These are phyloP conservation scores for Backusella parvicylindrica DNA, from an alignment of 192 early-diverging fungal species.

Conservation along the genomic window DNA sequence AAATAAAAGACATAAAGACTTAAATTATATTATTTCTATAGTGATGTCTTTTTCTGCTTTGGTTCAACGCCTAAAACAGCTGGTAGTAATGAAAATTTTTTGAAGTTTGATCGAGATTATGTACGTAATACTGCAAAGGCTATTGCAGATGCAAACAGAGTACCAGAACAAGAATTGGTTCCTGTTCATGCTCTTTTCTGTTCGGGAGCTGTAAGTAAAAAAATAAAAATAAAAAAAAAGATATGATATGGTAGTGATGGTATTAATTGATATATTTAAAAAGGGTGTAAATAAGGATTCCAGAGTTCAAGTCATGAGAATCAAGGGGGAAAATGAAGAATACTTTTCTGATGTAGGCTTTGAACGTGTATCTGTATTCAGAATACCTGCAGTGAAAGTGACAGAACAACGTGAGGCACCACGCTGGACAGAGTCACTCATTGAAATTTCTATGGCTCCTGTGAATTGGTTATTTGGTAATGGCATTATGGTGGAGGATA, in stretches of 20 bases:
- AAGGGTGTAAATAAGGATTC: neutral
- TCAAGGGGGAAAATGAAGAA: conserved; percentile 75
- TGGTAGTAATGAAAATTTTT: conserved; percentile 61
- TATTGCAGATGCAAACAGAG: conserved; percentile 48
- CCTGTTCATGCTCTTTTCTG: conserved; percentile 53
- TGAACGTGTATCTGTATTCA: neutral
- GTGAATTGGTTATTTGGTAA: neutral
- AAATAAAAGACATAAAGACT: too few relatives aligned
- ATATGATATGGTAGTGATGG: too few relatives aligned
- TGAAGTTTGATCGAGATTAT: conserved; percentile 78
- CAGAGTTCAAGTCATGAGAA: conserved; percentile 42
- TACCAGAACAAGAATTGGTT: conserved; percentile 19
- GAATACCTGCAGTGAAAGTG: neutral
- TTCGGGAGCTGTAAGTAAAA: conserved; percentile 38
- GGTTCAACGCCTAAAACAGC: conserved; percentile 66
- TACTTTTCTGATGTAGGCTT: conserved; percentile 34
- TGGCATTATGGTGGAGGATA: neutral
- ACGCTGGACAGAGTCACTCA: neutral
- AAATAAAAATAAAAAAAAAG: too few relatives aligned
- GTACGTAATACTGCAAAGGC: conserved; percentile 60
- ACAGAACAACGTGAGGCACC: neutral
- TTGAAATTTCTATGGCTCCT: neutral
- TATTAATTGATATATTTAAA: too few relatives aligned
- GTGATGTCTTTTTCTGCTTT: conserved; percentile 68
- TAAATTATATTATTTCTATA: too few relatives aligned